Evolutionary conservation across 2,329 filamentous ascomycete genomes (phyloP), one percentile per base, ranked within the genome.

Genomic region (Fusarium nematophilum): DNA sequence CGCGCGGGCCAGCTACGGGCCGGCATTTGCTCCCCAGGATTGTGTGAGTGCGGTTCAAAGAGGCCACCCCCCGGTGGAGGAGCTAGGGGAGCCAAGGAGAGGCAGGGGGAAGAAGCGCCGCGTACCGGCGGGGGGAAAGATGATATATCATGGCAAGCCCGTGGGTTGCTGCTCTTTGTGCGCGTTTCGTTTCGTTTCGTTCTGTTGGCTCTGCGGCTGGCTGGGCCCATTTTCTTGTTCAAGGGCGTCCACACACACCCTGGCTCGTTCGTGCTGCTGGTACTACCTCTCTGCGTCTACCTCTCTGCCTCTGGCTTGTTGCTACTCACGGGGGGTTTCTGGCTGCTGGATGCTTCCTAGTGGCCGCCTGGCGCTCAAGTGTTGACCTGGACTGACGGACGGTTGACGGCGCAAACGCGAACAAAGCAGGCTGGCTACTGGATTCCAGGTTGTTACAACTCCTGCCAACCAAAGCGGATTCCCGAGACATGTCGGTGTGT

Each of bases 401-500:
- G 43, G 47, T 49, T 31, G 31, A 34, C 44, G 23, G 54, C 39
- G 51, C 66, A 66, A 68, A 68, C 65, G 50, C 56, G 51, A 64
- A 67, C 65, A 66, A 69, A 69, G 66, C 48, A 60, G 45, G 44
- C 30, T 49, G 53, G 30, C 43, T 23, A 37, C 45, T 51, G 52
- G 57, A n/a, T n/a, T n/a, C n/a, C n/a, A n/a, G n/a, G 34, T 36
- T 53, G 34, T 53, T 42, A 45, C 23, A 33, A 44, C 51, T 46
- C 27, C 21, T 46, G 9, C 43, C 40, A 53, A 66, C 37, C 56
- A 56, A n/a, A n/a, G 62, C 52, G 56, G 46, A 63, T 34, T 64
- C 61, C 61, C 62, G 63, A 71, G 67, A 69, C 63, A 71, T 71
- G 66, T 56, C 64, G 55, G 54, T 49, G 39, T 18, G 50, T 47